A percentile compares a stretch with the other conserved stretches of the same genome.
phyloP scores from a whole-genome alignment of 106 monocot genomes.

The Dactylorhiza incarnata region DNA sequence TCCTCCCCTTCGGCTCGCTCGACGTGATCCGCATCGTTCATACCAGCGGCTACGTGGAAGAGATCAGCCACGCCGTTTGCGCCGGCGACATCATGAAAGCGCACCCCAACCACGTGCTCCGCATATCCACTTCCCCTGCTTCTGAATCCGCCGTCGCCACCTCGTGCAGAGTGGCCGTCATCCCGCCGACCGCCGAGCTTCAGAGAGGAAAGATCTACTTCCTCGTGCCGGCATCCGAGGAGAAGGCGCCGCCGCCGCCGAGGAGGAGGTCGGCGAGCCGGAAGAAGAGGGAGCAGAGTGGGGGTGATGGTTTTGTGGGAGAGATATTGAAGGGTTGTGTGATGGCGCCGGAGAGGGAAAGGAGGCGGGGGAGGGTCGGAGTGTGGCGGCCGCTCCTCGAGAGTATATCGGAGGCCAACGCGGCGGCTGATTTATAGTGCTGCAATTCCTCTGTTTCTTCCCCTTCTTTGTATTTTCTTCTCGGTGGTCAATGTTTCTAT shows the following conservation, averaged over 20 bases:
- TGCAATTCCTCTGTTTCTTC: too few relatives aligned
- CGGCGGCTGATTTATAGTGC: too few relatives aligned
- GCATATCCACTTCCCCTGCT: constrained; percentile 40
- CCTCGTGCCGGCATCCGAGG: too few relatives aligned
- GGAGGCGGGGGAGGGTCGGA: constrained; percentile 59
- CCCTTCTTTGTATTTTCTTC: too few relatives aligned
- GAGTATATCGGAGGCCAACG: constrained; percentile 60
- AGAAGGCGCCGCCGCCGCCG: too few relatives aligned
- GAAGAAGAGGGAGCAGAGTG: not conserved
- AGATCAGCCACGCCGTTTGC: constrained; percentile 50
- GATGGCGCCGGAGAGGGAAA: constrained; percentile 56
- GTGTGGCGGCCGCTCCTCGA: constrained; percentile 86
- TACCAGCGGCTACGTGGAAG: constrained; percentile 73
- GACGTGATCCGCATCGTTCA: constrained; percentile 91
- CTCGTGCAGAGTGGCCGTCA: constrained; percentile 14
- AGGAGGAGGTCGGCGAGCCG: too few relatives aligned
- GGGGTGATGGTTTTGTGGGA: constrained; percentile 16
- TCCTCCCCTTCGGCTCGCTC: constrained; percentile 81
- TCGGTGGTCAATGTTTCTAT: too few relatives aligned
- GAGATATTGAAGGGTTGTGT: constrained; percentile 8
- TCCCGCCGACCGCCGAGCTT: constrained; percentile 68
- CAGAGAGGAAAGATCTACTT: not conserved
- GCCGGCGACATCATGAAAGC: constrained; percentile 68
- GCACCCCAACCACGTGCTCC: constrained; percentile 80
- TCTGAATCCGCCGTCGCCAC: not conserved